Evolutionary conservation across 176 grass and related monocot genomes (phyloP).

Genomic region (Carex scoparia): DNA sequence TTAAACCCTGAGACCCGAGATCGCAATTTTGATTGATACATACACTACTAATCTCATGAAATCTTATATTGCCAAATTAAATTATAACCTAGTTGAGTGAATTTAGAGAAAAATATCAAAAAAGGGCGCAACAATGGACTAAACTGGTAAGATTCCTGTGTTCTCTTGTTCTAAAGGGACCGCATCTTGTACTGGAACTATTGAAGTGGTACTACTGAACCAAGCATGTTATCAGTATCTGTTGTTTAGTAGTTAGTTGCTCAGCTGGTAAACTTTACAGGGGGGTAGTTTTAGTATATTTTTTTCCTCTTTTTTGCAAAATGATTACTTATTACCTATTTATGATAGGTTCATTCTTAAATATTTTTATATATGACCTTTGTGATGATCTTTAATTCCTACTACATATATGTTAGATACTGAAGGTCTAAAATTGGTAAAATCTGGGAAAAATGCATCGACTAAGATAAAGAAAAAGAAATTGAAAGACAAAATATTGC

Average conservation of each 20-base stretch:
- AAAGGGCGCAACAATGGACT: background rate
- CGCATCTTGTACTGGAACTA: background rate
- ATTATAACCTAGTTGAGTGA: background rate
- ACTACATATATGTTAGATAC: slow-evolving; percentile 18
- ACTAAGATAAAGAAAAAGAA: slow-evolving; percentile 58
- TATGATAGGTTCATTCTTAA: background rate
- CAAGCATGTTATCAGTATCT: no score
- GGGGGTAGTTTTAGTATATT: background rate
- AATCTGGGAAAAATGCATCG: slow-evolving; percentile 26
- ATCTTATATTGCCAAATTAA: background rate
- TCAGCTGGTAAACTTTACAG: no score
- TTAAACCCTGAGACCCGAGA: background rate
- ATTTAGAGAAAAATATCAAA: background rate
- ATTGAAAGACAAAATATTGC: slow-evolving; percentile 26
- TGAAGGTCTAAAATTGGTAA: slow-evolving; percentile 9
- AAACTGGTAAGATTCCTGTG: background rate
- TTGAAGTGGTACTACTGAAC: background rate
- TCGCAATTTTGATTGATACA: background rate
- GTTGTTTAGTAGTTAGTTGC: no score
- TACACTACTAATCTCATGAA: background rate
- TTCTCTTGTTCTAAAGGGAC: background rate
- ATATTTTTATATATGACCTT: background rate
- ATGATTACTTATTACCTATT: background rate
- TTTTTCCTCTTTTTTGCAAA: background rate
- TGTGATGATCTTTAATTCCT: background rate